Conservation (phyloP, 441 rosid species). For the Gossypium trilobum region DNA sequence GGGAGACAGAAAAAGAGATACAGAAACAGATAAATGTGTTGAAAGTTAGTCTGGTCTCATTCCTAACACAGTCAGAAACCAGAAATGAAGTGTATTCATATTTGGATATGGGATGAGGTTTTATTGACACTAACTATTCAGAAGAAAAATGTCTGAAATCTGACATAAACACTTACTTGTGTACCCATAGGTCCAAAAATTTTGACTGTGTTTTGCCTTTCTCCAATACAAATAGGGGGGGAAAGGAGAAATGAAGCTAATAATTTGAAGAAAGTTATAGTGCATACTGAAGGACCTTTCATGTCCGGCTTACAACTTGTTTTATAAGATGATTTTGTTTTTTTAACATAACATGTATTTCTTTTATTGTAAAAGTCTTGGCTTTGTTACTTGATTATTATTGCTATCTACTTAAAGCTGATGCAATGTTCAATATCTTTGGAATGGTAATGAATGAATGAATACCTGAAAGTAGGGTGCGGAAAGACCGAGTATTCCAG, state of each 20-base stretch:
- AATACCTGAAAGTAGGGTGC: background rate
- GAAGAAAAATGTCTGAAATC: background rate
- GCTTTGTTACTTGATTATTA: background rate
- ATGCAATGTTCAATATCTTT: background rate
- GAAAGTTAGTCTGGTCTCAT: slow-evolving; percentile 2
- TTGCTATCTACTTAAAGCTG: background rate
- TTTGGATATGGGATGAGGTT: slow-evolving; percentile 6
- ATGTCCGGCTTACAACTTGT: background rate
- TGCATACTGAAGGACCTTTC: background rate
- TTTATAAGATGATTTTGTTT: background rate
- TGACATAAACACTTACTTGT: background rate
- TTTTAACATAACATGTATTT: too few species aligned
- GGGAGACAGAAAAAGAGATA: background rate
- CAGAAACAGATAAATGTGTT: background rate
- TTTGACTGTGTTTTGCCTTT: slow-evolving; percentile 9
- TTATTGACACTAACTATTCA: background rate
- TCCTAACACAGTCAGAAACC: background rate
- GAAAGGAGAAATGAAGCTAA: background rate
- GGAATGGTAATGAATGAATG: background rate
- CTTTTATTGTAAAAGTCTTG: background rate
- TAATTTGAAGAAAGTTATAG: background rate
- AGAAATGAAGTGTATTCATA: slow-evolving; percentile 9
- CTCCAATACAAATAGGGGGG: background rate
- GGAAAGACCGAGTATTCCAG: background rate
- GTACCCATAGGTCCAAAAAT: background rate